These are phyloP conservation scores for Daucus carota DNA, from an alignment of 129 eudicot genomes.

Conservation along the genomic window DH1_v3.0 NC_030388.2:3257001-3257500, in stretches of 20 bases:
- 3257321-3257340: no score
- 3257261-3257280: neutral
- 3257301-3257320: neutral
- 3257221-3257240: neutral
- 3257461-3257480: no score
- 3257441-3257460: no score
- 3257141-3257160: constrained; percentile 1
- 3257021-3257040: constrained; percentile 13
- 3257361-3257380: no score
- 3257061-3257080: constrained; percentile 6
- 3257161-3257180: neutral
- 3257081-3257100: constrained; percentile 16
- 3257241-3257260: neutral
- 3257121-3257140: constrained; percentile 6
- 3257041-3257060: neutral
- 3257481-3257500: no score
- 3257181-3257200: neutral
- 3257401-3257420: no score
- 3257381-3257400: no score
- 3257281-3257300: neutral
- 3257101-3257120: constrained; percentile 26
- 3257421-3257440: no score
- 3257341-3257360: no score
- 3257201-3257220: neutral
- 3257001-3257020: constrained; percentile 23